A percentile compares a stretch with the other conserved stretches of the same genome.
phyloP scores from a whole-genome alignment of 176 grass and related monocot species.

The Oryza glumipatula region DNA sequence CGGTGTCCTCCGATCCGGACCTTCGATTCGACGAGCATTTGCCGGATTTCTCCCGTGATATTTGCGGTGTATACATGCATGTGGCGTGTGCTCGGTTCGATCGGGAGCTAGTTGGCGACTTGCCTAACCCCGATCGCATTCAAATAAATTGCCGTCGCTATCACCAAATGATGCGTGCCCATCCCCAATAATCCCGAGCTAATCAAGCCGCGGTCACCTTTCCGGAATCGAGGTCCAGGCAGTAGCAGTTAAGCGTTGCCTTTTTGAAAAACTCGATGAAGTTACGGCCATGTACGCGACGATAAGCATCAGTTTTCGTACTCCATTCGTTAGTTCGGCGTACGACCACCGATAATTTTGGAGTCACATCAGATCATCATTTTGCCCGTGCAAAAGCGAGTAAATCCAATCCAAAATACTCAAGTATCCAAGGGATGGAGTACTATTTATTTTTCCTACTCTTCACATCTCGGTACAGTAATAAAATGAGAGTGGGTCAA shows the following conservation, averaged over 20 bases:
- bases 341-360: slow-evolving; percentile 24
- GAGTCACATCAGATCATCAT: slow-evolving; percentile 27
- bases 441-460: too few species aligned
- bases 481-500: not conserved
- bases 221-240: not conserved
- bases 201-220: not conserved
- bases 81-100: not conserved
- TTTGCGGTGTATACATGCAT: too few species aligned
- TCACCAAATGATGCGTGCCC: slow-evolving; percentile 23
- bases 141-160: slow-evolving; percentile 35
- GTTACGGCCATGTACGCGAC: not conserved
- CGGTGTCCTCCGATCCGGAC: too few species aligned
- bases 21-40: too few species aligned
- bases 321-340: slow-evolving; percentile 24
- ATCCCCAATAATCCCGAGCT: slow-evolving; percentile 2
- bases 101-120: not conserved
- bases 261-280: not conserved
- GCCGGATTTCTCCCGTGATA: too few species aligned
- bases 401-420: too few species aligned
- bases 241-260: not conserved
- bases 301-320: not conserved
- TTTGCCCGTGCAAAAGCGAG: slow-evolving; percentile 15
- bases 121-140: not conserved
- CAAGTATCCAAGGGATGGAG: too few species aligned
- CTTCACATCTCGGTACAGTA: too few species aligned